Conservation (phyloP, 257 asterid species). For the Cruciata laevipes region DNA sequence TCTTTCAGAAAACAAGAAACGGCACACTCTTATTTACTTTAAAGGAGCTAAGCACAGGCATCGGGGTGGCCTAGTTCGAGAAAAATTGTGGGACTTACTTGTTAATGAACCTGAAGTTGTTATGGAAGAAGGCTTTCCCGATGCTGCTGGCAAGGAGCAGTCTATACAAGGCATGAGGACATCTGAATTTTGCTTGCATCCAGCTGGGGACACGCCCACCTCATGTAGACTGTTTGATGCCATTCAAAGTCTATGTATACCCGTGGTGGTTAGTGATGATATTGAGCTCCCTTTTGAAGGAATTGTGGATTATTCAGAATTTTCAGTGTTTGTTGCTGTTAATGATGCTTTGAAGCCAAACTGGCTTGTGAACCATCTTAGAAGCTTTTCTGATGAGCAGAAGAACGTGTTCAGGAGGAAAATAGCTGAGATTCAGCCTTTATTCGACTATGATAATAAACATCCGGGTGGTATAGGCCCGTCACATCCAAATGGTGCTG, state of each 20-base stretch:
- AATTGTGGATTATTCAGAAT: conserved; percentile 62
- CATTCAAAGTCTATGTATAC: conserved; percentile 88
- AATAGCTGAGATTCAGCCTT: conserved; percentile 52
- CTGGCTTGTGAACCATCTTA: conserved; percentile 72
- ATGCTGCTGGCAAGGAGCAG: conserved; percentile 86
- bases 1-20: conserved; percentile 47
- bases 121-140: conserved; percentile 93
- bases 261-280: conserved; percentile 75
- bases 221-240: conserved; percentile 93
- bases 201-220: conserved; percentile 96
- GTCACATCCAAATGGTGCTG: conserved; percentile 52
- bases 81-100: conserved; percentile 77
- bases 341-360: conserved; percentile 66
- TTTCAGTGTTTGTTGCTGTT: conserved; percentile 69
- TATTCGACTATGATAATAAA: conserved; percentile 63
- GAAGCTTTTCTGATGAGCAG: conserved; percentile 46
- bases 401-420: conserved; percentile 48
- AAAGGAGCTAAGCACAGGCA: conserved; percentile 97
- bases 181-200: conserved; percentile 92
- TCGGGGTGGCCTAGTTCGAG: conserved; percentile 91
- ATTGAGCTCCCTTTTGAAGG: conserved; percentile 98
- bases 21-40: conserved; percentile 73
- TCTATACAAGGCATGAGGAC: conserved; percentile 86
- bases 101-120: conserved; percentile 53
- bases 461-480: conserved; percentile 70